Evolutionary conservation across 305 asterid species (phyloP).

Genomic region (Solanum hybrid): DNA sequence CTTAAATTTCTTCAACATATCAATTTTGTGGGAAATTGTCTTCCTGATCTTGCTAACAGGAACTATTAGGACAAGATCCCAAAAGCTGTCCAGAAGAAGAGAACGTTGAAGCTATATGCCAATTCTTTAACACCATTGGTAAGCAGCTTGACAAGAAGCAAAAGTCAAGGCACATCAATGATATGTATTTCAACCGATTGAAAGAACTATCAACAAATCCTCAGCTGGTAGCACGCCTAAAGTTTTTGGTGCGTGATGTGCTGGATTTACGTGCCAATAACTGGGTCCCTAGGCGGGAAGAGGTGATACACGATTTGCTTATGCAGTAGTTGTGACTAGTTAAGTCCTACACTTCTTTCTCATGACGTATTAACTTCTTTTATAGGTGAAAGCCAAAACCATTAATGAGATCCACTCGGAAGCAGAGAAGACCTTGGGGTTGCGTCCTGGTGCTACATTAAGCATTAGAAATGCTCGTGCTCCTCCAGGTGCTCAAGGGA

Average conservation of each 20-base stretch:
- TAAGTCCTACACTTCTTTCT: neutral
- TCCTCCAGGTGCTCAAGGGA: constrained; percentile 45
- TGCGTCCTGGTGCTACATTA: constrained; percentile 88
- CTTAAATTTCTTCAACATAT: neutral
- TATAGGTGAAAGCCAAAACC: constrained; percentile 80
- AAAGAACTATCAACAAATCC: constrained; percentile 66
- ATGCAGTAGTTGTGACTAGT: neutral
- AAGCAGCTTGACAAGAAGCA: constrained; percentile 84
- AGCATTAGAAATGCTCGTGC: constrained; percentile 54
- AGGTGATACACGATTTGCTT: constrained; percentile 33
- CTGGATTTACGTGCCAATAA: constrained; percentile 69
- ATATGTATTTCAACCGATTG: constrained; percentile 54
- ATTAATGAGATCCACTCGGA: constrained; percentile 85
- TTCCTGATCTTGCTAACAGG: constrained; percentile 35
- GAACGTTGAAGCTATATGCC: constrained; percentile 95
- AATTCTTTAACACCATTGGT: constrained; percentile 86
- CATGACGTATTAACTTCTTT: neutral
- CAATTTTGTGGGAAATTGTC: constrained; percentile 1
- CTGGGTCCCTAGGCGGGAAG: constrained; percentile 92
- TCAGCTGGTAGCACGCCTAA: constrained; percentile 58
- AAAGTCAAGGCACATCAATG: constrained; percentile 67
- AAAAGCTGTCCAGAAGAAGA: constrained; percentile 75
- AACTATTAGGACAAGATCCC: constrained; percentile 60
- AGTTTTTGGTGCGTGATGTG: constrained; percentile 79
- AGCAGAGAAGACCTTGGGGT: constrained; percentile 82